Evolutionary conservation across 1,284 basidiomycete genomes (phyloP).

Genomic region (Wolfiporia cocos): DNA sequence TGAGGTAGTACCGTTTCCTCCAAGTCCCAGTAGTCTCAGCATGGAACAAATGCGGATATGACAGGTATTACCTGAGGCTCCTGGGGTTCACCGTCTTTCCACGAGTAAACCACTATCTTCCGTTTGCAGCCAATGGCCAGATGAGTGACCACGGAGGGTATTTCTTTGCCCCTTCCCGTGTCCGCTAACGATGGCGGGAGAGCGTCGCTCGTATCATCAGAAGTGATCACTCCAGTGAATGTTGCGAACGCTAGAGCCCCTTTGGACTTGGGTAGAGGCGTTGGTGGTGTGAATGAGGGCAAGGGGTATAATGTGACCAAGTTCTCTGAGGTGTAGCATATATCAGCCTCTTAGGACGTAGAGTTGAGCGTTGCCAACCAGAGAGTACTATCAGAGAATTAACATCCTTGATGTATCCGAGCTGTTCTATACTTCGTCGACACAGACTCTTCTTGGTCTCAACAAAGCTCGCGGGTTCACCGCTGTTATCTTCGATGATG

Average conservation of each 20-base stretch:
- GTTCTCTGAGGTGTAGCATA: conserved; percentile 39
- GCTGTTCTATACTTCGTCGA: conserved; percentile 76
- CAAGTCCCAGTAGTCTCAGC: conserved; percentile 1
- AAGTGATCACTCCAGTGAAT: conserved; percentile 54
- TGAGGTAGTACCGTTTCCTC: conserved; percentile 85
- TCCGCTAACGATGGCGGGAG: conserved; percentile 17
- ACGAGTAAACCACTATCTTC: conserved; percentile 80
- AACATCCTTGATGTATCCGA: conserved; percentile 79
- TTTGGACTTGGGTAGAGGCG: conserved; percentile 67
- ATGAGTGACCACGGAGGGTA: conserved; percentile 64
- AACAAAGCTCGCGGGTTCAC: conserved; percentile 41
- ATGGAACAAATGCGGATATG: not conserved
- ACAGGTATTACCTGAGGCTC: conserved; percentile 52
- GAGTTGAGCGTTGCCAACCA: conserved; percentile 42
- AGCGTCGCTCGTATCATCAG: conserved; percentile 17
- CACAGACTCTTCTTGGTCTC: conserved; percentile 53
- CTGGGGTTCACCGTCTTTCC: conserved; percentile 82
- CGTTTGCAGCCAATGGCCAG: conserved; percentile 84
- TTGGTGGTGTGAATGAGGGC: conserved; percentile 62
- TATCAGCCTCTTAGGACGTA: not conserved
- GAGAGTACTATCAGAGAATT: conserved; percentile 79
- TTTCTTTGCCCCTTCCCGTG: conserved; percentile 34
- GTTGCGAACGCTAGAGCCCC: conserved; percentile 78
- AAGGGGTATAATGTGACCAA: conserved; percentile 59
- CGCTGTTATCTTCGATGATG: conserved; percentile 22